Conservation (phyloP, 2,329 filamentous ascomycete genomes). For the Furcasterigmium furcatum region DNA sequence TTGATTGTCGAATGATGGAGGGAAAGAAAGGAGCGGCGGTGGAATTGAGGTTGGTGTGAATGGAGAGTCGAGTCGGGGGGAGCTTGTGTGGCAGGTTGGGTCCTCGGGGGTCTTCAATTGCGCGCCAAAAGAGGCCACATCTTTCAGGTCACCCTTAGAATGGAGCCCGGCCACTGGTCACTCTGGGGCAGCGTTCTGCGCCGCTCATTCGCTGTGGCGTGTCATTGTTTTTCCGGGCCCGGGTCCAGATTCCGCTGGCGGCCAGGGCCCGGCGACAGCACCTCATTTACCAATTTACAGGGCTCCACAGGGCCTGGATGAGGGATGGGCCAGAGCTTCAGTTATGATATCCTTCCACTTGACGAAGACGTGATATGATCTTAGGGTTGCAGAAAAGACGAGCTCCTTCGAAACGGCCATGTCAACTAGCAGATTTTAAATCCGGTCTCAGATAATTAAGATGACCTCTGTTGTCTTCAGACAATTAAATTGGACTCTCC, state of each 20-base stretch:
- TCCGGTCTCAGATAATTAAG: no score
- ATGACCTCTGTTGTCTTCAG: no score
- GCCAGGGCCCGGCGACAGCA: neutral
- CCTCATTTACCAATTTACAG: neutral
- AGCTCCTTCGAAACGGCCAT: no score
- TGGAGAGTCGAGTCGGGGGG: conserved; percentile 1
- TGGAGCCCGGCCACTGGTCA: neutral
- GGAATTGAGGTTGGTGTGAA: conserved; percentile 17
- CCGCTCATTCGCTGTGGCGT: neutral
- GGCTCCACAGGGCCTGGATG: no score
- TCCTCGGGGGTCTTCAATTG: neutral
- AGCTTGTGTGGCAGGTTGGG: neutral
- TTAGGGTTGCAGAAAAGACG: no score
- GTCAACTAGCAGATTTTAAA: no score
- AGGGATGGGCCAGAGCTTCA: no score
- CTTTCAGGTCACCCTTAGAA: neutral
- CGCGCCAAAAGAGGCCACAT: conserved; percentile 5
- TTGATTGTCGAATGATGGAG: conserved; percentile 1
- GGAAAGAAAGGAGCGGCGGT: neutral
- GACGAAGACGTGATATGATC: no score
- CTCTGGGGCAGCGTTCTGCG: neutral
- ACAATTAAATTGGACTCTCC: no score
- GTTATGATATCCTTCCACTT: no score
- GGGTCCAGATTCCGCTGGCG: neutral
- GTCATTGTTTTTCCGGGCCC: neutral